phyloP scores from a whole-genome alignment of 306 rosid genomes.

The Acacia acuminata region DNA sequence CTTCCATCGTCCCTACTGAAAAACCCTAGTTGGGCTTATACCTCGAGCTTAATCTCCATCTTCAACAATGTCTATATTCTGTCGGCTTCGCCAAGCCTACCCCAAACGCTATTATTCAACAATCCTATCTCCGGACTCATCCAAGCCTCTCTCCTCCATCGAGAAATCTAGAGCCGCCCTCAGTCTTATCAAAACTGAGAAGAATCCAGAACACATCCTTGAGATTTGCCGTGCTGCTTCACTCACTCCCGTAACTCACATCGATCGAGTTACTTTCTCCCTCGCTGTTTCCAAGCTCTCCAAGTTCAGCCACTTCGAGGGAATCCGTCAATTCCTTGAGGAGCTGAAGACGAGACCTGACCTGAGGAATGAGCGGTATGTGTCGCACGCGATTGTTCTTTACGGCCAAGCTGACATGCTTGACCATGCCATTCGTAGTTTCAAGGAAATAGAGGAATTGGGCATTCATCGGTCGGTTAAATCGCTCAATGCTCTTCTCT shows the following conservation, averaged over 20 bases:
- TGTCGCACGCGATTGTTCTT: slow-evolving; percentile 62
- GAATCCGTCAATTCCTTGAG: slow-evolving; percentile 55
- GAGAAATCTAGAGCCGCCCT: slow-evolving; percentile 59
- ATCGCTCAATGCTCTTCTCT: slow-evolving; percentile 65
- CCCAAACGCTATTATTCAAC: slow-evolving; percentile 38
- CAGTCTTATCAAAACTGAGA: slow-evolving; percentile 62
- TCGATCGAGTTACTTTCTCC: slow-evolving; percentile 71
- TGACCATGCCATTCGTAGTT: slow-evolving; percentile 58
- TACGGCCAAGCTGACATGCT: slow-evolving; percentile 83
- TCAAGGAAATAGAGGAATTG: slow-evolving; percentile 44
- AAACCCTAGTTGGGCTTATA: slow-evolving; percentile 24
- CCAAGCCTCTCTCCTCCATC: slow-evolving; percentile 46
- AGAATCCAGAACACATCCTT: slow-evolving; percentile 63
- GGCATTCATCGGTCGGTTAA: slow-evolving; percentile 49
- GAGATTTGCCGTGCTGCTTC: slow-evolving; percentile 78
- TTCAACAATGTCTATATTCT: slow-evolving; percentile 51
- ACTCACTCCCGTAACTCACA: slow-evolving; percentile 64
- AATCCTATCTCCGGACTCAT: slow-evolving; percentile 56
- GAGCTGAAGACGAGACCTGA: slow-evolving; percentile 64
- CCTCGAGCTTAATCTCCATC: background rate
- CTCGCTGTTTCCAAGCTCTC: slow-evolving; percentile 67
- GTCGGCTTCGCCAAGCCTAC: slow-evolving; percentile 53
- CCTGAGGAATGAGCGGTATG: slow-evolving; percentile 62
- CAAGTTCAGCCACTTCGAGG: slow-evolving; percentile 54
- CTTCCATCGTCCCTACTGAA: background rate